Evolutionary conservation across 139 green algal genomes (phyloP), one percentile per base, ranked within the genome.

Genomic region (Ettlia oleoabundans): DNA sequence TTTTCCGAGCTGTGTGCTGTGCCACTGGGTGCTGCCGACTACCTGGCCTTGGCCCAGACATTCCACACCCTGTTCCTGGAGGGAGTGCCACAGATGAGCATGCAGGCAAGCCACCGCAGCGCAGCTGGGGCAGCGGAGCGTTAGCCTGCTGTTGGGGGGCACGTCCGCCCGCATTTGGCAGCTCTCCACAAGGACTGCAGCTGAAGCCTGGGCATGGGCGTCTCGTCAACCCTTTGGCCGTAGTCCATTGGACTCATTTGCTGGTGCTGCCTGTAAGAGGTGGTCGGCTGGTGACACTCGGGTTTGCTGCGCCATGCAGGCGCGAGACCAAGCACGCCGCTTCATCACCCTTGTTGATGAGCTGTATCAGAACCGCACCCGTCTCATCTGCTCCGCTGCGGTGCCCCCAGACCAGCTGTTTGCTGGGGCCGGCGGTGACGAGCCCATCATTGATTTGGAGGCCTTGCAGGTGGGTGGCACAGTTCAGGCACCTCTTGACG

Each of bases 281-380:
- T n/a, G n/a, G n/a, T n/a, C n/a, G n/a, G n/a, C n/a, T n/a, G n/a
- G n/a, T n/a, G n/a, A n/a, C n/a, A n/a, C n/a, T n/a, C n/a, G n/a
- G 47, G 47, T 58, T 58, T 13, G 40, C 61, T 2, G 13, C 3
- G 33, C 2, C 7, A 32, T 78, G 64, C 85, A 93, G 85, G 83
- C 91, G 2, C 84, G 92, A 0, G 94, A 98, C 84, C 85, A 94
- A 79, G 95, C 95, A 0, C 89, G 93, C 3, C 92, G 95, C 64
- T 98, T 98, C 91, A 98, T 98, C 87, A 96, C 91, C 0, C 86
- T 98, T 18, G 65, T 98, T 1, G 95, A 98, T 65, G 95, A 98
- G 86, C 77, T 95, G 62, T 93, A 94, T 85, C 92, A 94, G 70
- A 67, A 80, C 3, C 79, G 87, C n/a, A 32, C 68, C 15, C 80